These are phyloP conservation scores for Mucor saturninus DNA, from an alignment of 371 early-diverging fungal species.

Conservation along the genomic window DNA sequence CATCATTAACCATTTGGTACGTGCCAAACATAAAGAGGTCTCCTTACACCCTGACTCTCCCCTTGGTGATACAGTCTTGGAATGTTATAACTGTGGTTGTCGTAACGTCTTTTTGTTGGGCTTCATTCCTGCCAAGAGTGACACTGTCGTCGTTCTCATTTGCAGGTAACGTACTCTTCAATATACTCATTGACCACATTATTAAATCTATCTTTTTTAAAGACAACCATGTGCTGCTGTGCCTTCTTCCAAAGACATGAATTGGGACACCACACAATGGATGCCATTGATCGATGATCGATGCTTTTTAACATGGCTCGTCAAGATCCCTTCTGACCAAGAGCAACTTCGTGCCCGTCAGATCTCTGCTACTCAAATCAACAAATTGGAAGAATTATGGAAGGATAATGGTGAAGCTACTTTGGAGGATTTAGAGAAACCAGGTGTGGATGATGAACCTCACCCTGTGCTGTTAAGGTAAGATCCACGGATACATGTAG, in stretches of 20 bases:
- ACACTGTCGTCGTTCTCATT: conserved; percentile 95
- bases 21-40: conserved; percentile 95
- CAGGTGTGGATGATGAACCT: conserved; percentile 87
- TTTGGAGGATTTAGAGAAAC: conserved; percentile 85
- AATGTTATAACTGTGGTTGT: conserved; percentile 97
- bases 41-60: conserved; percentile 89
- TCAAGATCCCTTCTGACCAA: conserved; percentile 87
- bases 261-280: conserved; percentile 97
- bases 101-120: conserved; percentile 96
- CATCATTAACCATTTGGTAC: conserved; percentile 94
- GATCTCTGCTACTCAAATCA: conserved; percentile 85
- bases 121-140: conserved; percentile 97
- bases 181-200: too few species aligned
- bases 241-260: conserved; percentile 89
- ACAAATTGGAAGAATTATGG: conserved; percentile 92
- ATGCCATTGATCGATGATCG: conserved; percentile 95
- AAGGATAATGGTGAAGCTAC: conserved; percentile 77
- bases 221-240: conserved; percentile 93
- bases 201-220: background rate
- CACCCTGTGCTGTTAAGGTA: conserved; percentile 80
- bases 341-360: conserved; percentile 88
- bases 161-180: conserved; percentile 72
- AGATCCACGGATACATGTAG: background rate
- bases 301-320: conserved; percentile 93
- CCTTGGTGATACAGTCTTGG: conserved; percentile 91